Evolutionary conservation across 2,329 filamentous ascomycete genomes (phyloP).

Genomic region (Fusarium subtropicale): DNA sequence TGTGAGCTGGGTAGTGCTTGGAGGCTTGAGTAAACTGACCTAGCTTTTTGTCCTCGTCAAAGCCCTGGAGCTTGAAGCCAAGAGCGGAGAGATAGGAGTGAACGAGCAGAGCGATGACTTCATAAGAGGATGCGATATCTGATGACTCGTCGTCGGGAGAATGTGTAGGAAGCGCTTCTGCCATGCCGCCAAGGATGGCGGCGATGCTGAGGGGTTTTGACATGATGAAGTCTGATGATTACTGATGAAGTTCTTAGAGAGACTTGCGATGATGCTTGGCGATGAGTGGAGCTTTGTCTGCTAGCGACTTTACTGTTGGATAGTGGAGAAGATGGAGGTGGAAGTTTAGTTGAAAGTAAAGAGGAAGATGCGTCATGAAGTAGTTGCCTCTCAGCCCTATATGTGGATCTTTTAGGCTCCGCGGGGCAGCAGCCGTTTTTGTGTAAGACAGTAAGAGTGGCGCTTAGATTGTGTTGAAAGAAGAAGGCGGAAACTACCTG

Average conservation of each 20-base stretch:
- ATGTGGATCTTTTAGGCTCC: constrained; percentile 37
- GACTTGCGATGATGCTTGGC: not conserved
- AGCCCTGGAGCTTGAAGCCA: constrained; percentile 83
- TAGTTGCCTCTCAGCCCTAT: constrained; percentile 49
- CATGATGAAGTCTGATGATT: constrained; percentile 34
- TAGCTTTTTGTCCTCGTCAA: constrained; percentile 83
- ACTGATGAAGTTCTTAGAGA: not conserved
- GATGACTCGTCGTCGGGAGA: constrained; percentile 65
- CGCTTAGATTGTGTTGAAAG: too few relatives aligned
- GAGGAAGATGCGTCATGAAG: constrained; percentile 42
- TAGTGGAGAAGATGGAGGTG: constrained; percentile 16
- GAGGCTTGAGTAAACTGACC: constrained; percentile 58
- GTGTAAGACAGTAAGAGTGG: not conserved
- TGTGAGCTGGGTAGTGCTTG: constrained; percentile 20
- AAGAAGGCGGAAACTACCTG: too few relatives aligned
- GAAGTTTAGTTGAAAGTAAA: not conserved
- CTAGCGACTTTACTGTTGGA: not conserved
- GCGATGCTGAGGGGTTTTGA: constrained; percentile 45
- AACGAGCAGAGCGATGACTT: constrained; percentile 84
- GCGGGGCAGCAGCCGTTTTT: constrained; percentile 28
- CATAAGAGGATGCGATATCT: constrained; percentile 76
- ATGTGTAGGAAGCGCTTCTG: constrained; percentile 69
- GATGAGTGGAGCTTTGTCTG: not conserved
- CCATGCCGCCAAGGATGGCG: constrained; percentile 67
- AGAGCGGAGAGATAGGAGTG: constrained; percentile 86